Conservation (phyloP, 1,284 basidiomycete species). For the Fomitopsis palustris region DNA sequence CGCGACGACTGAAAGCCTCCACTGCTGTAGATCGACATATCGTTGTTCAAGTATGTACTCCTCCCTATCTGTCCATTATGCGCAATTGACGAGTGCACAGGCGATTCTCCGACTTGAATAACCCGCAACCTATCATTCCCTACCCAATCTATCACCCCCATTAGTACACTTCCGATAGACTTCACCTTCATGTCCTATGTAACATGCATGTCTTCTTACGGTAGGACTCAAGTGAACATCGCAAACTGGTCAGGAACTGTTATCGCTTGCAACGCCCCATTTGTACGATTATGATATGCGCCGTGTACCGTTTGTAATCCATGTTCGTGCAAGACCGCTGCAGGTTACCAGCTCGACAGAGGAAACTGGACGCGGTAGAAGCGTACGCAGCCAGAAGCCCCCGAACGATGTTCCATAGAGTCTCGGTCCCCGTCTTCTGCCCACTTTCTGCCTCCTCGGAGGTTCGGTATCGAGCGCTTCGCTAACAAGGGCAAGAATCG, state of each 20-base stretch:
- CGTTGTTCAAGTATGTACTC: constrained; percentile 19
- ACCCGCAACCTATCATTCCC: constrained; percentile 46
- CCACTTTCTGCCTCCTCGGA: too few relatives aligned
- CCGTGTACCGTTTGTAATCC: too few relatives aligned
- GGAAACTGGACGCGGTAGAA: too few relatives aligned
- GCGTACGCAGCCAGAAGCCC: too few relatives aligned
- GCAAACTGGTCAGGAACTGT: not conserved
- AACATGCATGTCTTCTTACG: not conserved
- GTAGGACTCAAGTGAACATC: not conserved
- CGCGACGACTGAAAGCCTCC: not conserved
- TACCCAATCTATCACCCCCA: constrained; percentile 21
- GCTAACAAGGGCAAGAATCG: too few relatives aligned
- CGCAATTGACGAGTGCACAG: too few relatives aligned
- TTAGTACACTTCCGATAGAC: not conserved
- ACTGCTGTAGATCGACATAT: constrained; percentile 17
- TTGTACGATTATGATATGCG: not conserved
- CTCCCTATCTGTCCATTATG: not conserved
- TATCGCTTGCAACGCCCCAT: not conserved
- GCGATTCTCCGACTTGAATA: constrained; percentile 57
- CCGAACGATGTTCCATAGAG: too few relatives aligned
- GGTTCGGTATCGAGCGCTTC: too few relatives aligned
- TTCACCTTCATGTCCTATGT: not conserved
- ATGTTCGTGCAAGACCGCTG: too few relatives aligned
- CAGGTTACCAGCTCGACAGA: too few relatives aligned
- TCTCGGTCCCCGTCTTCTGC: too few relatives aligned